Percentiles rank a stretch among this genome's conserved stretches.
Evolutionary conservation across 1,284 basidiomycete genomes (phyloP).

Genomic region (Ustilago xerochloae): DNA sequence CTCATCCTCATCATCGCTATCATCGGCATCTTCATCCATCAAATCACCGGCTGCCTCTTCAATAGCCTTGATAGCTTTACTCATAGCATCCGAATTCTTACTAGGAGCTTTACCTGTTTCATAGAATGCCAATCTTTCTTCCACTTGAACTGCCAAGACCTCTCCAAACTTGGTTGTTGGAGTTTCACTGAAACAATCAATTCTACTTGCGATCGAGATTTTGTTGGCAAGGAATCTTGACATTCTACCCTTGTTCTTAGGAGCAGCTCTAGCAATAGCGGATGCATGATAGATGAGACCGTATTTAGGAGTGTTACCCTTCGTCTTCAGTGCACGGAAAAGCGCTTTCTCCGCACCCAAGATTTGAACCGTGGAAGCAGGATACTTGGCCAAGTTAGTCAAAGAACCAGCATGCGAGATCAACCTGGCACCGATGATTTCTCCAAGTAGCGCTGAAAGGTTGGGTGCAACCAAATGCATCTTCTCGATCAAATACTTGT

Average conservation of each 20-base stretch:
- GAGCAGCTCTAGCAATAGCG: slow-evolving; percentile 86
- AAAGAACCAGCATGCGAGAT: slow-evolving; percentile 98
- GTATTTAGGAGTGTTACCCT: slow-evolving; percentile 97
- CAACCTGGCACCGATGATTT: slow-evolving; percentile 91
- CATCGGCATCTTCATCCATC: slow-evolving; percentile 77
- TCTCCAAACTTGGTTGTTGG: slow-evolving; percentile 95
- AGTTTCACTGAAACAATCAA: slow-evolving; percentile 90
- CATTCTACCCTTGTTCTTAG: slow-evolving; percentile 97
- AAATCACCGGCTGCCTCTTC: slow-evolving; percentile 77
- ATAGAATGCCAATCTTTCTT: slow-evolving; percentile 94
- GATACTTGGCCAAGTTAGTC: slow-evolving; percentile 97
- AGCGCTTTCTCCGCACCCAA: slow-evolving; percentile 97
- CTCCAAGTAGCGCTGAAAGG: slow-evolving; percentile 87
- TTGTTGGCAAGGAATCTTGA: slow-evolving; percentile 85
- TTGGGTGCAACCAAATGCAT: slow-evolving; percentile 98
- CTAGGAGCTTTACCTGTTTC: slow-evolving; percentile 71
- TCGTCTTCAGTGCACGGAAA: slow-evolving; percentile 97
- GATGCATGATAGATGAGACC: slow-evolving; percentile 74
- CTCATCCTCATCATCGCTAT: slow-evolving; percentile 72
- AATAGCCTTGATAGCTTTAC: slow-evolving; percentile 84
- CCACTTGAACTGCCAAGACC: slow-evolving; percentile 90
- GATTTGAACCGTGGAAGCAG: slow-evolving; percentile 97
- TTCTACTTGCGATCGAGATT: slow-evolving; percentile 95
- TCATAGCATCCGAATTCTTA: slow-evolving; percentile 72
- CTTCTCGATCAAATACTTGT: slow-evolving; percentile 91